Evolutionary conservation across 352 stramenopile species (phyloP), one percentile per base, ranked within the genome.

Genomic region (Phytophthora palmivora): DNA sequence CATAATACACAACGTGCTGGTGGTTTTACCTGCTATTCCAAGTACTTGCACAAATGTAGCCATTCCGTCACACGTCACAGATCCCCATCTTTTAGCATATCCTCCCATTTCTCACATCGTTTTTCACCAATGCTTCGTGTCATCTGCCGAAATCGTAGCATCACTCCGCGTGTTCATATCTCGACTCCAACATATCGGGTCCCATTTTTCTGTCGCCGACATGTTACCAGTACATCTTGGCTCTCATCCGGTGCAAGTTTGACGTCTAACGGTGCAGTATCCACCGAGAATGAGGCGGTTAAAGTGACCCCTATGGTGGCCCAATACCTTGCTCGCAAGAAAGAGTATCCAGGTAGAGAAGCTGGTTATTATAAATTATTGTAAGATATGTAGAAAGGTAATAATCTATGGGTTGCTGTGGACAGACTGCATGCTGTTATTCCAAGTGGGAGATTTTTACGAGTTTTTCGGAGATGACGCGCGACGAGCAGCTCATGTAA

Each of bases 361-460:
- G n/a, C n/a, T n/a, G n/a, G n/a, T n/a, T n/a, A n/a, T n/a, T n/a
- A n/a, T n/a, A n/a, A n/a, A n/a, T n/a, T n/a, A n/a, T n/a, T n/a
- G n/a, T n/a, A n/a, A n/a, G n/a, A n/a, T n/a, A n/a, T n/a, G n/a
- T n/a, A n/a, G n/a, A n/a, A n/a, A n/a, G n/a, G n/a, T n/a, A n/a
- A n/a, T n/a, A n/a, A n/a, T n/a, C n/a, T n/a, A n/a, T n/a, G n/a
- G n/a, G n/a, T n/a, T n/a, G n/a, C n/a, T n/a, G n/a, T n/a, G n/a
- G n/a, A n/a, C n/a, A n/a, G n/a, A n/a, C n/a, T n/a, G n/a, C n/a
- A n/a, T n/a, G n/a, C n/a, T n/a, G n/a, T n/a, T 94, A 7, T 94
- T 92, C 52, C 85, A 94, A 76, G 85, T 94, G 19, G 85, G 84
- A 42, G 85, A 94, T 51, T 94, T 94, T 24, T 94, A 92, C 69